Percentiles rank a stretch among this genome's conserved stretches.
Conservation (phyloP, 2,329 filamentous ascomycete species). For the Epichloe typhina region DNA sequence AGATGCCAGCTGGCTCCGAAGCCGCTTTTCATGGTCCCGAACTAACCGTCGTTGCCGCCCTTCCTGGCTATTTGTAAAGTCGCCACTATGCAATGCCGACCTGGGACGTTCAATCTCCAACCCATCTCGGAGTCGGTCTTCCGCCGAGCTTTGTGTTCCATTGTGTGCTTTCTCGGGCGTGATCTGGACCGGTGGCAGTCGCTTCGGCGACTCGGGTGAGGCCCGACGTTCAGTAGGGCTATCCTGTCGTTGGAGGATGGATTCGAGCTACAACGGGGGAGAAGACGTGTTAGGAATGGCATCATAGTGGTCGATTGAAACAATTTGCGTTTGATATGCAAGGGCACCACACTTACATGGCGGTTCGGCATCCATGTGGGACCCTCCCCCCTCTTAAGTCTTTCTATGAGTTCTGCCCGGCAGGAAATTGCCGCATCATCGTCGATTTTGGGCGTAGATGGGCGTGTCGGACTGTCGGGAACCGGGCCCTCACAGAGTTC, state of each 20-base stretch:
- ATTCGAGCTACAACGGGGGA: slow-evolving; percentile 22
- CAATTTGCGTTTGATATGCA: not conserved
- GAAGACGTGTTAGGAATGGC: not conserved
- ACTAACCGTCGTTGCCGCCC: slow-evolving; percentile 7
- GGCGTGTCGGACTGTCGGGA: slow-evolving; percentile 25
- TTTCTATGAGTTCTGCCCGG: slow-evolving; percentile 68
- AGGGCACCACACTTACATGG: slow-evolving; percentile 32
- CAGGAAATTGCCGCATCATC: slow-evolving; percentile 33
- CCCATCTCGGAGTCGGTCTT: slow-evolving; percentile 37
- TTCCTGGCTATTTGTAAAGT: slow-evolving; percentile 39
- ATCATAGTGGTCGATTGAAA: not conserved
- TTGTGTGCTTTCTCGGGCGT: slow-evolving; percentile 29
- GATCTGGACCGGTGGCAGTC: slow-evolving; percentile 34
- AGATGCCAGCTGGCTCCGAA: not conserved
- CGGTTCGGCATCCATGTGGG: slow-evolving; percentile 59
- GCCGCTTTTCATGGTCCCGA: not conserved
- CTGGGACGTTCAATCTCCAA: slow-evolving; percentile 66
- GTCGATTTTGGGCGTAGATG: slow-evolving; percentile 12
- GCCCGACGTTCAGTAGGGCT: slow-evolving; percentile 16
- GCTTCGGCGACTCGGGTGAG: slow-evolving; percentile 23
- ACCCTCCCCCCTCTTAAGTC: slow-evolving; percentile 64
- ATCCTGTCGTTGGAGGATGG: slow-evolving; percentile 17
- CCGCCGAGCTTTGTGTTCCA: slow-evolving; percentile 12
- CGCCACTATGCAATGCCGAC: slow-evolving; percentile 58
- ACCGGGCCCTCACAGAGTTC: slow-evolving; percentile 48